Percentiles rank a stretch among this genome's conserved stretches.
Conservation (phyloP, 179 eudicot species). For the Pouteria campechiana region DNA sequence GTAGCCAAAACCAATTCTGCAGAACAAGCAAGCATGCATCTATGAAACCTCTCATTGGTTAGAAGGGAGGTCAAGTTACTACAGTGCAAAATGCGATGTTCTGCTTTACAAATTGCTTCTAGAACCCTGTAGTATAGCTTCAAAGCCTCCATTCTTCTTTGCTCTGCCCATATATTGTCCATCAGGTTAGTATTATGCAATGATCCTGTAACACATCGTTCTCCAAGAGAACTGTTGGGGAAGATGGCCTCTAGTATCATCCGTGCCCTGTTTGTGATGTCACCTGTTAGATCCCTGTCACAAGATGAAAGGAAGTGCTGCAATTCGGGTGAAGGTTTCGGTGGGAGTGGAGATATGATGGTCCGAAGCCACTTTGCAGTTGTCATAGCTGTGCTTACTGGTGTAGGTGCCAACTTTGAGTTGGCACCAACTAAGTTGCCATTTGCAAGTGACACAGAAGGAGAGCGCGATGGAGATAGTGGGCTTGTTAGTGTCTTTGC, state of each 20-base stretch:
- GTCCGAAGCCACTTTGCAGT: constrained; percentile 98
- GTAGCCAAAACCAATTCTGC: constrained; percentile 98
- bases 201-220: constrained; percentile 34
- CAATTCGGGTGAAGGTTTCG: constrained; percentile 62
- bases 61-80: constrained; percentile 76
- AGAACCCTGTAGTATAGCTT: constrained; percentile 85
- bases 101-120: constrained; percentile 86
- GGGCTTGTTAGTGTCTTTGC: constrained; percentile 67
- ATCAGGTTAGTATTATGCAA: constrained; percentile 61
- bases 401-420: constrained; percentile 52
- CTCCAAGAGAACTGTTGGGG: constrained; percentile 72
- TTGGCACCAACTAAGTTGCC: constrained; percentile 16
- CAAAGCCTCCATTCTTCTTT: constrained; percentile 71
- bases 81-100: constrained; percentile 56
- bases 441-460: constrained; percentile 27
- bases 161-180: constrained; percentile 93
- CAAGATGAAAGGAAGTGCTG: constrained; percentile 60
- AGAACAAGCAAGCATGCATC: constrained; percentile 99
- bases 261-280: constrained; percentile 64
- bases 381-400: constrained; percentile 98
- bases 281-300: constrained; percentile 63
- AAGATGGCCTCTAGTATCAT: constrained; percentile 91
- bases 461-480: constrained; percentile 65
- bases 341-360: constrained; percentile 69
- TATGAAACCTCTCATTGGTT: constrained; percentile 91